Conservation (phyloP, 148 eudicot species). For the Dysphania ambrosioides region DNA sequence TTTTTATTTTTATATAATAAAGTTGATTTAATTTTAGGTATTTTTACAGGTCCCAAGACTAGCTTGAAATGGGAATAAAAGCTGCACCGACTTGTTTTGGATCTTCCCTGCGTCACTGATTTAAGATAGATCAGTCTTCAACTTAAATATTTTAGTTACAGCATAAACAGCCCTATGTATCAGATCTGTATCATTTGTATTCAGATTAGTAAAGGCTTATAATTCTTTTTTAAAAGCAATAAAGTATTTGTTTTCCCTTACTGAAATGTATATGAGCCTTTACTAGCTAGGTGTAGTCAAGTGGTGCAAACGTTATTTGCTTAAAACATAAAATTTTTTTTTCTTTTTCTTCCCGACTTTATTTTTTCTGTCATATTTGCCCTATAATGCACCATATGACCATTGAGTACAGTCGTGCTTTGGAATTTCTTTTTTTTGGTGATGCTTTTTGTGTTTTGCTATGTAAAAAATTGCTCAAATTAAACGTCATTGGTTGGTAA, state of each 20-base stretch:
- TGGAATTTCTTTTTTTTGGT: too few relatives aligned
- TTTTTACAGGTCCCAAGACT: conserved; percentile 31
- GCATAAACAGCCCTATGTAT: neutral
- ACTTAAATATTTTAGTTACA: conserved; percentile 2
- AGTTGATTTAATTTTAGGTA: neutral
- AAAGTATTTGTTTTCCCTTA: neutral
- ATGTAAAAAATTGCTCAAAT: too few relatives aligned
- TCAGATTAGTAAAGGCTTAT: conserved; percentile 4
- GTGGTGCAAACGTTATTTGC: neutral
- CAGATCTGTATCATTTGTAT: conserved; percentile 4
- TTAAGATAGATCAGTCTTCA: conserved; percentile 5
- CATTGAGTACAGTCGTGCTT: too few relatives aligned
- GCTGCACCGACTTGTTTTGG: conserved; percentile 34
- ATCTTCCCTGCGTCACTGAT: conserved; percentile 17
- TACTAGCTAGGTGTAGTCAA: neutral
- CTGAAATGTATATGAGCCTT: neutral
- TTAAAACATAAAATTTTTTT: neutral
- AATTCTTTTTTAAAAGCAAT: too few relatives aligned
- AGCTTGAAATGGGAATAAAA: conserved; percentile 23
- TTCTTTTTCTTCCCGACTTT: too few relatives aligned
- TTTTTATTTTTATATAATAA: too few relatives aligned
- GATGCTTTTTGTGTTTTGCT: too few relatives aligned
- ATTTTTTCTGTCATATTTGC: too few relatives aligned
- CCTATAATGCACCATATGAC: too few relatives aligned
- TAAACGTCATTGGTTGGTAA: too few relatives aligned